Evolutionary conservation across 768 basidiomycete genomes (phyloP).

Genomic region (Atractiella rhizophila): DNA sequence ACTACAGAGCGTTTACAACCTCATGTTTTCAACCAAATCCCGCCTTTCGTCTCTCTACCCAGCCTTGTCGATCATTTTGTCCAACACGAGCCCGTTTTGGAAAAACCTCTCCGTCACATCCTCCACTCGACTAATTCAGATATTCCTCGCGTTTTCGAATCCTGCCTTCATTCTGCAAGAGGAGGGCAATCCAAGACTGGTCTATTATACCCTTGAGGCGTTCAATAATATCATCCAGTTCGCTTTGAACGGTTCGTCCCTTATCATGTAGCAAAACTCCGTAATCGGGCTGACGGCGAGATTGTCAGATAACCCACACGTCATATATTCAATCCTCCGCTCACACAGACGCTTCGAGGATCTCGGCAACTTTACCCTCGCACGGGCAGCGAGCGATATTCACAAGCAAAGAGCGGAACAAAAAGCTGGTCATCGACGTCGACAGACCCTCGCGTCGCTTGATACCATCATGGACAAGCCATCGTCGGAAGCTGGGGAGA

Average conservation of each 20-base stretch:
- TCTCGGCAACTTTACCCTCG: conserved; percentile 70
- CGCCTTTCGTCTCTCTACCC: conserved; percentile 61
- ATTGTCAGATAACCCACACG: conserved; percentile 46
- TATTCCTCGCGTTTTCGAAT: conserved; percentile 74
- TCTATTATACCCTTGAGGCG: conserved; percentile 60
- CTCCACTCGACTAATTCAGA: conserved; percentile 57
- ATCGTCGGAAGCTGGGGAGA: not conserved
- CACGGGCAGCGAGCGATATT: conserved; percentile 62
- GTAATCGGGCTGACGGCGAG: not conserved
- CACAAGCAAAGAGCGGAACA: conserved; percentile 27
- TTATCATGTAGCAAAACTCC: no score
- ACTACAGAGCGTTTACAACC: conserved; percentile 54
- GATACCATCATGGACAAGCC: not conserved
- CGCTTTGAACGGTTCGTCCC: no score
- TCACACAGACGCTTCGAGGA: conserved; percentile 67
- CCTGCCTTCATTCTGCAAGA: conserved; percentile 72
- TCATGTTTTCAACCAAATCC: conserved; percentile 70
- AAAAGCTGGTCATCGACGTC: not conserved
- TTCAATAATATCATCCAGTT: conserved; percentile 65
- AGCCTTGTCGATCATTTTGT: conserved; percentile 65
- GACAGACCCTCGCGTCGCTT: not conserved
- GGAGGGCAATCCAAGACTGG: conserved; percentile 74
- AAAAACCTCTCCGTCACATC: conserved; percentile 54
- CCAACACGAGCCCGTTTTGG: conserved; percentile 69
- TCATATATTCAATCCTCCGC: conserved; percentile 61